A percentile compares a stretch with the other conserved stretches of the same genome.
Evolutionary conservation across 2,329 filamentous ascomycete genomes (phyloP).

Genomic region (Hypoxylon sp.): DNA sequence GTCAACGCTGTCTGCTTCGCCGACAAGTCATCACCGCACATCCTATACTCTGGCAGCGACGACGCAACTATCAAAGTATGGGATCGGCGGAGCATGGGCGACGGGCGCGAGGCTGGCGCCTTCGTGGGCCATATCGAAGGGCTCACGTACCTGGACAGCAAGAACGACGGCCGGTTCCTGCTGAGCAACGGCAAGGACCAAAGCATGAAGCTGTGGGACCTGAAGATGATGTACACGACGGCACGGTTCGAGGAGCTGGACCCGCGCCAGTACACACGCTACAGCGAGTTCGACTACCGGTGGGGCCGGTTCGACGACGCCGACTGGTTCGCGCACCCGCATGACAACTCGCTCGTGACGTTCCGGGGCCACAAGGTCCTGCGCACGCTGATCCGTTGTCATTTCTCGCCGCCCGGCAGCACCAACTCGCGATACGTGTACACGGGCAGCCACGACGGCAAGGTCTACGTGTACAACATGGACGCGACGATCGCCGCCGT

Average conservation of each 20-base stretch:
- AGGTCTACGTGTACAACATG: constrained; percentile 92
- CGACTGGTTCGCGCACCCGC: constrained; percentile 77
- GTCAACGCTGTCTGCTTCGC: constrained; percentile 98
- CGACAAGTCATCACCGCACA: constrained; percentile 87
- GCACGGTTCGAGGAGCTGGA: constrained; percentile 69
- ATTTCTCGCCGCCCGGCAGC: constrained; percentile 89
- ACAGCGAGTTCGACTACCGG: constrained; percentile 79
- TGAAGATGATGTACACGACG: constrained; percentile 87
- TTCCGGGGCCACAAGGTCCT: constrained; percentile 92
- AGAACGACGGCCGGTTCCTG: constrained; percentile 81
- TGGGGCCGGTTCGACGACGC: constrained; percentile 73
- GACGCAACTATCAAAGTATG: constrained; percentile 95
- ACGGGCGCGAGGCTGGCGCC: constrained; percentile 76
- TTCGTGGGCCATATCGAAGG: constrained; percentile 76
- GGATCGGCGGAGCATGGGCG: constrained; percentile 93
- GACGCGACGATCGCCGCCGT: constrained; percentile 84
- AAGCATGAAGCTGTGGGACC: constrained; percentile 96
- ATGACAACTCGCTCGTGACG: constrained; percentile 93
- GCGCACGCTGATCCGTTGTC: constrained; percentile 91
- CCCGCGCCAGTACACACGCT: constrained; percentile 63
- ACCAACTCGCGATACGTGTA: constrained; percentile 95
- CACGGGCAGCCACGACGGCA: constrained; percentile 88
- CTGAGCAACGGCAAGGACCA: constrained; percentile 96
- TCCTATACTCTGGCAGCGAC: constrained; percentile 95
- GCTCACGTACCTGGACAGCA: constrained; percentile 76